Conservation (phyloP, 192 early-diverging fungal species). For the Coemansia sp. region DNA sequence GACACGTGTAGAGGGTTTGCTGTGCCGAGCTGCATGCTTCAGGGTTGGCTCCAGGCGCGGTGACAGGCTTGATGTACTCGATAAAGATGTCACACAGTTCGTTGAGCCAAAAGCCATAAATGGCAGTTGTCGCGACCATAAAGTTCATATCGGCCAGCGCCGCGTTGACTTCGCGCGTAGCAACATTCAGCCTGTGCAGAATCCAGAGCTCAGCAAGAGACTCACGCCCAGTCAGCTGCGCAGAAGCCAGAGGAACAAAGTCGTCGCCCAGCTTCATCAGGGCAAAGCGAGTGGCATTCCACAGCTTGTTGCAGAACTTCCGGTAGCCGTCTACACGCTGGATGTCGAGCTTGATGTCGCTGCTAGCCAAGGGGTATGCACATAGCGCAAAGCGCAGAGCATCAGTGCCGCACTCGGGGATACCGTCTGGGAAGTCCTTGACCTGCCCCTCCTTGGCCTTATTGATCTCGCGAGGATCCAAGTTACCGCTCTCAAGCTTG, state of each 20-base stretch:
- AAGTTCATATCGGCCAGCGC: constrained; percentile 83
- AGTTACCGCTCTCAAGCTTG: constrained; percentile 79
- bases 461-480: constrained; percentile 84
- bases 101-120: constrained; percentile 94
- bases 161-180: constrained; percentile 73
- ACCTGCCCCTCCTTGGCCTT: constrained; percentile 85
- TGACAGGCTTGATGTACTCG: constrained; percentile 88
- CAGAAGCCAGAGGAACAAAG: constrained; percentile 68
- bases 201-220: constrained; percentile 93
- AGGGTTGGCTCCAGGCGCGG: constrained; percentile 60
- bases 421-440: constrained; percentile 92
- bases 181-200: constrained; percentile 82
- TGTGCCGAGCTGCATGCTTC: constrained; percentile 63
- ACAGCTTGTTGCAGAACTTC: constrained; percentile 99
- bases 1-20: constrained; percentile 92
- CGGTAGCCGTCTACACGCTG: constrained; percentile 97
- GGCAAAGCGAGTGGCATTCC: constrained; percentile 98
- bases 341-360: constrained; percentile 93
- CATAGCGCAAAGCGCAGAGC: constrained; percentile 84
- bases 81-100: constrained; percentile 98
- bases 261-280: constrained; percentile 89
- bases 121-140: constrained; percentile 82
- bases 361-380: constrained; percentile 72
- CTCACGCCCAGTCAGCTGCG: constrained; percentile 70
- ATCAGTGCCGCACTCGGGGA: constrained; percentile 97